Evolutionary conservation across 2,329 filamentous ascomycete genomes (phyloP).

Genomic region (Penicillium sp.): DNA sequence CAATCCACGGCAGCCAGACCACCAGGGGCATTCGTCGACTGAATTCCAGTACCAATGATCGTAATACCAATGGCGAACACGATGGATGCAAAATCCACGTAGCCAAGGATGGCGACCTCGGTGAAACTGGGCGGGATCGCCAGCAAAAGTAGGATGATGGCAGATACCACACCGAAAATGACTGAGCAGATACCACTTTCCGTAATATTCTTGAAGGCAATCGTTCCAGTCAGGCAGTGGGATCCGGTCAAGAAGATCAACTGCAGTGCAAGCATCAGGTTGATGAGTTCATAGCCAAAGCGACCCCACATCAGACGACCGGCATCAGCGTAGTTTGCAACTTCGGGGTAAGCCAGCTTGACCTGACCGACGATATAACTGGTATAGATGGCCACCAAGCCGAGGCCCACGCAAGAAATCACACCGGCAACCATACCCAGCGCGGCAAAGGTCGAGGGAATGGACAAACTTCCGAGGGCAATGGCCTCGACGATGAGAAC

Average conservation of each 20-base stretch:
- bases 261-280: constrained; percentile 48
- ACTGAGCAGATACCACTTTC: constrained; percentile 43
- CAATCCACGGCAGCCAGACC: constrained; percentile 34
- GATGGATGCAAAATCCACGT: constrained; percentile 40
- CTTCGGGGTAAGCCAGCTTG: constrained; percentile 38
- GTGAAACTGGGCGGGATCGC: constrained; percentile 39
- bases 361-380: constrained; percentile 46
- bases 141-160: constrained; percentile 36
- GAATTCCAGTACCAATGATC: constrained; percentile 38
- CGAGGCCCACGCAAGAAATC: constrained; percentile 45
- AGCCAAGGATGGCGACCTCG: constrained; percentile 42
- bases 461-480: constrained; percentile 50
- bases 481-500: constrained; percentile 56
- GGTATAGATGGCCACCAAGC: constrained; percentile 46
- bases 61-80: constrained; percentile 38
- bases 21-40: constrained; percentile 25
- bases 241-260: constrained; percentile 49
- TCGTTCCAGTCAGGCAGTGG: constrained; percentile 51
- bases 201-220: constrained; percentile 49
- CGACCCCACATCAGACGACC: constrained; percentile 46
- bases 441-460: constrained; percentile 50
- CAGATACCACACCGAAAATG: constrained; percentile 48
- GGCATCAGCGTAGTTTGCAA: constrained; percentile 49
- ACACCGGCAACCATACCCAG: constrained; percentile 52
- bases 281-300: constrained; percentile 47